Percentiles rank a stretch among this genome's conserved stretches.
Conservation (phyloP, 371 early-diverging fungal genomes). For the Mortierella polycephala region DNA sequence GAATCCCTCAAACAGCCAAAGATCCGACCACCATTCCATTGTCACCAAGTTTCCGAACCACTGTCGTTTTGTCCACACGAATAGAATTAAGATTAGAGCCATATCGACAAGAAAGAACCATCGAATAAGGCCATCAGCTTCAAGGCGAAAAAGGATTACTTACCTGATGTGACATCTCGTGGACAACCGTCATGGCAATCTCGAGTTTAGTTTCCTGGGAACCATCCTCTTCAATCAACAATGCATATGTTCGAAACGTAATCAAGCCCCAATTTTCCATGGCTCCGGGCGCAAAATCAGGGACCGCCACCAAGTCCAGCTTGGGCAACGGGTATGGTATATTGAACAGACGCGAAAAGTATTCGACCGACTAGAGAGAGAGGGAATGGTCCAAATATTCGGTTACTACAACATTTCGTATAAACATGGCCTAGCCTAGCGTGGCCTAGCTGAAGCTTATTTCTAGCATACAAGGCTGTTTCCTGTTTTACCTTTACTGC, state of each 20-base stretch:
- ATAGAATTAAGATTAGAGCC: no score
- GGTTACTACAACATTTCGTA: no score
- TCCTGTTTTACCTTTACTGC: constrained; percentile 67
- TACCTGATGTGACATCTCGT: constrained; percentile 94
- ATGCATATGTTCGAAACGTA: constrained; percentile 85
- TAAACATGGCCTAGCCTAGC: no score
- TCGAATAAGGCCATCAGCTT: no score
- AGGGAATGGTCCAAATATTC: no score
- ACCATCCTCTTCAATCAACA: constrained; percentile 77
- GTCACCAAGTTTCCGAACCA: constrained; percentile 99
- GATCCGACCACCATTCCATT: constrained; percentile 88
- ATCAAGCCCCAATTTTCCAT: constrained; percentile 98
- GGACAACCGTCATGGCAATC: constrained; percentile 88
- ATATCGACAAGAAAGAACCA: no score
- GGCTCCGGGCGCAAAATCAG: constrained; percentile 89
- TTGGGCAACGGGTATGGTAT: constrained; percentile 90
- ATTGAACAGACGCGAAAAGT: constrained; percentile 52
- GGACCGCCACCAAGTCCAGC: constrained; percentile 91
- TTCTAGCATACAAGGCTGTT: no score
- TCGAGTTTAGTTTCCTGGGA: constrained; percentile 71
- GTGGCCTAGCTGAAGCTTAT: no score
- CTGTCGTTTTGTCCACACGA: constrained; percentile 34
- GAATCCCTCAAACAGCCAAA: constrained; percentile 98
- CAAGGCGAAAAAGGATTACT: no score
- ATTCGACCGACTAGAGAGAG: constrained; percentile 49